Conservation (phyloP, 345 rosid genomes). For the Populus pruinosa region DNA sequence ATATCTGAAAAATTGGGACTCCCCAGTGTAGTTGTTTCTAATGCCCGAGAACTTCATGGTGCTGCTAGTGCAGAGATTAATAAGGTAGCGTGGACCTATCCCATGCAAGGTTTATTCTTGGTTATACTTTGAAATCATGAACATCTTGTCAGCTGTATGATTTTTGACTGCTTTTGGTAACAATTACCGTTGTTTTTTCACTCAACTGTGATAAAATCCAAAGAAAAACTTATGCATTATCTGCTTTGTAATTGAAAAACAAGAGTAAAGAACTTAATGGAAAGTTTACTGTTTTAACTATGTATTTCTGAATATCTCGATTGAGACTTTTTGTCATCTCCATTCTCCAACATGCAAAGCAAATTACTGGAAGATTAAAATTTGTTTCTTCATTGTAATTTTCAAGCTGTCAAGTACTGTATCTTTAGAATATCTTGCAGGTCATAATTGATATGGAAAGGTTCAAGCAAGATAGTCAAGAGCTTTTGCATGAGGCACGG, state of each 20-base stretch:
- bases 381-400: neutral
- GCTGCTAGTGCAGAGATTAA: slow-evolving; percentile 84
- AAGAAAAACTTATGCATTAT: neutral
- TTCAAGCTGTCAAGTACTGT: slow-evolving; percentile 1
- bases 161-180: neutral
- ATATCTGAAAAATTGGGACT: slow-evolving; percentile 85
- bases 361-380: neutral
- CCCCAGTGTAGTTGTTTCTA: slow-evolving; percentile 40
- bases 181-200: neutral
- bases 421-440: slow-evolving; percentile 25
- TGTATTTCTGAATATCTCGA: neutral
- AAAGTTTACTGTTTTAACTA: neutral
- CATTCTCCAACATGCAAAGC: neutral
- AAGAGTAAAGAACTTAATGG: neutral
- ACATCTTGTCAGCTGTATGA: neutral
- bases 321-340: neutral
- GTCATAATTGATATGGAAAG: slow-evolving; percentile 81
- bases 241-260: neutral
- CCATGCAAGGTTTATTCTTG: neutral
- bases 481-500: slow-evolving; percentile 44
- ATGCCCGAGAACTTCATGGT: slow-evolving; percentile 68
- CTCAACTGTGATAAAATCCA: neutral
- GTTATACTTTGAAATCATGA: neutral
- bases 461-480: slow-evolving; percentile 61
- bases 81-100: slow-evolving; percentile 36